Percentiles rank a stretch among this genome's conserved stretches.
phyloP scores from a whole-genome alignment of 805 yeast genomes.

The Pichia nanzhaoensis region DNA sequence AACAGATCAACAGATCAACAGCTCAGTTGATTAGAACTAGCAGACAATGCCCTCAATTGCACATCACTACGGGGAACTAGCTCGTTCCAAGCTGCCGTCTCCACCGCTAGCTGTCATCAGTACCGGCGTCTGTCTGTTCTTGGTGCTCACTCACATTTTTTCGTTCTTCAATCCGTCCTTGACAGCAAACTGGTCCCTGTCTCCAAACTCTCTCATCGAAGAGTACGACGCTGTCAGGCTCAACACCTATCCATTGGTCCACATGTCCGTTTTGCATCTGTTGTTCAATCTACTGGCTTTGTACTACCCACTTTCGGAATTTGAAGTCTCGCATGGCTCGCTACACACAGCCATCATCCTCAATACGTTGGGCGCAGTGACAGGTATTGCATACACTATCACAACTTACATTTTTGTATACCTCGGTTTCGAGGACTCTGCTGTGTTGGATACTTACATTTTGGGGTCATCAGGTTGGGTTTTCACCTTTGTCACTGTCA shows the following conservation, averaged over 20 bases:
- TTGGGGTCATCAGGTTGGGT: slow-evolving; percentile 72
- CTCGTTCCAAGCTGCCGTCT: neutral
- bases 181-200: slow-evolving; percentile 39
- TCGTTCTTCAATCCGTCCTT: slow-evolving; percentile 26
- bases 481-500: slow-evolving; percentile 59
- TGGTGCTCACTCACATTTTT: slow-evolving; percentile 37
- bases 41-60: slow-evolving; percentile 1
- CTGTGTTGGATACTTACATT: slow-evolving; percentile 48
- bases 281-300: slow-evolving; percentile 51
- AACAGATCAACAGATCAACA: too few species aligned
- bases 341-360: slow-evolving; percentile 77
- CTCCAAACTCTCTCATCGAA: slow-evolving; percentile 47
- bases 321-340: slow-evolving; percentile 74
- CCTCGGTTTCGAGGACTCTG: slow-evolving; percentile 40
- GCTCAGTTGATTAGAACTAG: too few species aligned
- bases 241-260: slow-evolving; percentile 72
- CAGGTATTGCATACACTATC: slow-evolving; percentile 52
- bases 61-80: neutral
- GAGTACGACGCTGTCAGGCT: slow-evolving; percentile 41
- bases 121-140: slow-evolving; percentile 34
- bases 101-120: slow-evolving; percentile 11
- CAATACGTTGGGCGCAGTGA: slow-evolving; percentile 59
- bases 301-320: slow-evolving; percentile 52
- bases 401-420: slow-evolving; percentile 50
- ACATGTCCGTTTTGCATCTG: slow-evolving; percentile 55